phyloP scores from a whole-genome alignment of 441 rosid genomes.

The Flueggea neowawraea region DNA sequence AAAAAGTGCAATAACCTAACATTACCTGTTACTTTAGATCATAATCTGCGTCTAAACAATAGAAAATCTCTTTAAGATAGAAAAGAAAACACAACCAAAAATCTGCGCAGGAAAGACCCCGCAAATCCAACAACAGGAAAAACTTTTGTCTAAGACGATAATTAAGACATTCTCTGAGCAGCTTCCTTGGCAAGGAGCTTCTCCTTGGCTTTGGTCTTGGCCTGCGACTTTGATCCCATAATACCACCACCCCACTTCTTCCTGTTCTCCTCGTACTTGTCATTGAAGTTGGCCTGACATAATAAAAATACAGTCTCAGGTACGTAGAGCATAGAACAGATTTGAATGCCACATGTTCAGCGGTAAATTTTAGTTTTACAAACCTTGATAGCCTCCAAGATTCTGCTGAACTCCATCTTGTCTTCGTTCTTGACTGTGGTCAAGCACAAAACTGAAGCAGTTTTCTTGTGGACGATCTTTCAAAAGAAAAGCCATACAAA shows the following conservation, averaged over 20 bases:
- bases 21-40: too few relatives aligned
- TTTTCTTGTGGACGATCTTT: slow-evolving; percentile 90
- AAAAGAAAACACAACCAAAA: too few relatives aligned
- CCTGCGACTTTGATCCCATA: slow-evolving; percentile 87
- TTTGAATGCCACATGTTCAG: too few relatives aligned
- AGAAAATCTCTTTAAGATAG: too few relatives aligned
- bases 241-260: slow-evolving; percentile 93
- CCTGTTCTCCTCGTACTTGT: slow-evolving; percentile 70
- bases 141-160: too few relatives aligned
- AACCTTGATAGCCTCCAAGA: slow-evolving; percentile 85
- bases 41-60: too few relatives aligned
- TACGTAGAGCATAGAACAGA: background rate
- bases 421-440: slow-evolving; percentile 84
- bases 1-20: too few relatives aligned
- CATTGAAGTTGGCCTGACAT: slow-evolving; percentile 68
- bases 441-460: slow-evolving; percentile 78
- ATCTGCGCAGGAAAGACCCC: too few relatives aligned
- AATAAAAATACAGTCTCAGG: background rate
- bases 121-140: too few relatives aligned
- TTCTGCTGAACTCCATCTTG: slow-evolving; percentile 72
- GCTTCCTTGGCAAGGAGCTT: slow-evolving; percentile 70
- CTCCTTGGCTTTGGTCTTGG: slow-evolving; percentile 70
- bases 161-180: slow-evolving; percentile 52
- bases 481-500: background rate
- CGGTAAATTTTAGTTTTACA: background rate